Evolutionary conservation across 805 yeast species (phyloP), one percentile per base, ranked within the genome.

Genomic region (Tetrapisispora iriomotensis): DNA sequence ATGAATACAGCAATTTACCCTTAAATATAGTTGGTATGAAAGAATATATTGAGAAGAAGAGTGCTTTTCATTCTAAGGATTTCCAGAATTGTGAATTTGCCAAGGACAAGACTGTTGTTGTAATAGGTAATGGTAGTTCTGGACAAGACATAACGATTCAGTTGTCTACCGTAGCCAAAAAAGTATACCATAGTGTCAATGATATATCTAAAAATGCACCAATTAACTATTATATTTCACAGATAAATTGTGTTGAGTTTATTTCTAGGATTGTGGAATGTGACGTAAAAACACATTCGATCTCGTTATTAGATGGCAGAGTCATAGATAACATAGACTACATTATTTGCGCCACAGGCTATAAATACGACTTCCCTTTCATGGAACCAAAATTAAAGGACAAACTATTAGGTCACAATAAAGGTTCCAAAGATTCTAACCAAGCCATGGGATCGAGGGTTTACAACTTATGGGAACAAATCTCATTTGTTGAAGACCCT

Each of bases 401-500:
- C 4, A 54, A 58, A 22, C 17, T 48, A 27, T 38, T 53, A 2
- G 22, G 25, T 10, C n/a, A n/a, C n/a, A 33, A 24, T 23, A 9
- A 8, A n/a, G n/a, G 13, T 17, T 15, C n/a, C 3, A 9, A 24
- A 9, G 36, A 33, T 22, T 12, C 14, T 33, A 6, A 17, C 6
- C 26, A 34, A n/a, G 36, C 33, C 4, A 32, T 31, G 9, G 37
- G 36, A n/a, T 38, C 40, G 10, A 37, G 39, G 6, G 40, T 47
- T 8, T 67, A 68, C 36, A 71, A 74, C 17, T 49, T 78, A 9
- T 82, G 77, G 66, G 70, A 72, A 45, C 90, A 80, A 48, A 62
- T 77, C 12, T 62, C 80, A 34, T 72, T 73, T 47, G 63, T 66
- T 21, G 60, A 66, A 14, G 82, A 81, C 45, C 85, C 87, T 0